A percentile compares a stretch with the other conserved stretches of the same genome.
Evolutionary conservation across 2,329 filamentous ascomycete genomes (phyloP).

Genomic region (Alternaria metachromatica): DNA sequence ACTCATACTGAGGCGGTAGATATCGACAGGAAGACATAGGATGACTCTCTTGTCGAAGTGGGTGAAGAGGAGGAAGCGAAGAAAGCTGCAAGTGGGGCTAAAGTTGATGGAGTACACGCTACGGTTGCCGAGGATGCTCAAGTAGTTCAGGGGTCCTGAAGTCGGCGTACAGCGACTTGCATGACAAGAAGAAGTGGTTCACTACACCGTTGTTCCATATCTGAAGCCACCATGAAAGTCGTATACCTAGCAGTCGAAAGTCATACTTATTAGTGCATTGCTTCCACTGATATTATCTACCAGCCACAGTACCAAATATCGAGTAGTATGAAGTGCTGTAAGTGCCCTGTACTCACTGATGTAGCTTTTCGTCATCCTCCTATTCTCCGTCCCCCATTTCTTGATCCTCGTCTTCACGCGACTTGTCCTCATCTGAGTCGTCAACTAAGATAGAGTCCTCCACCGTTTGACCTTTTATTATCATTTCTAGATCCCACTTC

Average conservation of each 20-base stretch:
- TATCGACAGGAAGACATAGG: slow-evolving; percentile 13
- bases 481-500: neutral
- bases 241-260: neutral
- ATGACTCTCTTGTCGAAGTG: neutral
- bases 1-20: slow-evolving; percentile 21
- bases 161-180: neutral
- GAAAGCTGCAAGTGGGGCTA: neutral
- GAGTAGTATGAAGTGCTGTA: neutral
- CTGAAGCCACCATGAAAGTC: neutral
- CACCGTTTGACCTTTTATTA: neutral
- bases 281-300: neutral
- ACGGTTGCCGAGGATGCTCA: neutral
- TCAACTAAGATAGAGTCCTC: neutral
- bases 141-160: neutral
- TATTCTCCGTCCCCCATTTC: neutral
- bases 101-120: neutral
- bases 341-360: neutral
- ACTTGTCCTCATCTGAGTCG: neutral
- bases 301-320: neutral
- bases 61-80: neutral
- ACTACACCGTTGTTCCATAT: neutral
- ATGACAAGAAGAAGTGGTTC: neutral
- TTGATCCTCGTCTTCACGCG: neutral
- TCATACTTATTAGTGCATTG: neutral
- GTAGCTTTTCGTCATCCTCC: neutral